Conservation (phyloP, 148 eudicot genomes). For the Selenicereus undatus region DNA sequence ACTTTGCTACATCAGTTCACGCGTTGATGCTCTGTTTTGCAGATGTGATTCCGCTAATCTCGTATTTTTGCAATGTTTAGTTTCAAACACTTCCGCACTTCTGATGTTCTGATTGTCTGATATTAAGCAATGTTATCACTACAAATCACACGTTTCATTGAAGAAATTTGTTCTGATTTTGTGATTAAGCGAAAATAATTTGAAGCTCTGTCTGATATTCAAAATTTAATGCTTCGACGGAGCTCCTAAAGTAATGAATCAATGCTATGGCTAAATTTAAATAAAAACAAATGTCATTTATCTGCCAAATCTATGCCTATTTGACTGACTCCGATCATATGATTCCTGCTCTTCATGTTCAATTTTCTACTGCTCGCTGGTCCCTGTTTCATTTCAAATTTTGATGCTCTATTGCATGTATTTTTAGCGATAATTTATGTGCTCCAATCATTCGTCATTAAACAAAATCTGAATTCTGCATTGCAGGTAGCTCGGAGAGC, state of each 20-base stretch:
- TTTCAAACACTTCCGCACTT: not conserved
- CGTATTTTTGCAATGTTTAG: not conserved
- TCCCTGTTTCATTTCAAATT: too few relatives aligned
- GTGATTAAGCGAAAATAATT: not conserved
- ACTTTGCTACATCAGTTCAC: not conserved
- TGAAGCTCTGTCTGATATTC: conserved; percentile 7
- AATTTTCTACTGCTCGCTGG: not conserved
- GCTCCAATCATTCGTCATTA: not conserved
- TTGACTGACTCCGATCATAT: not conserved
- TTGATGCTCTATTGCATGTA: too few relatives aligned
- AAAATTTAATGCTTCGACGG: not conserved
- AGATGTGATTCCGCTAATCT: not conserved
- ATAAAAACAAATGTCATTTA: not conserved
- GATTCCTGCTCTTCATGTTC: not conserved
- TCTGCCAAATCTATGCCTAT: not conserved
- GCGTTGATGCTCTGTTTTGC: conserved; percentile 13
- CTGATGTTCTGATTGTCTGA: not conserved
- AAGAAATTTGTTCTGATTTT: not conserved
- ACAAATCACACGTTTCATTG: not conserved
- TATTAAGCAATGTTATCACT: too few relatives aligned
- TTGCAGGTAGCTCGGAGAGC: conserved; percentile 65
- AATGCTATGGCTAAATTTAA: not conserved
- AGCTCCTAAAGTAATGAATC: not conserved
- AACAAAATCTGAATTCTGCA: not conserved
- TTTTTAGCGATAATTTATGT: too few relatives aligned